Percentiles rank a stretch among this genome's conserved stretches.
Conservation (phyloP, 257 asterid species). For the Plantago elongata region DNA sequence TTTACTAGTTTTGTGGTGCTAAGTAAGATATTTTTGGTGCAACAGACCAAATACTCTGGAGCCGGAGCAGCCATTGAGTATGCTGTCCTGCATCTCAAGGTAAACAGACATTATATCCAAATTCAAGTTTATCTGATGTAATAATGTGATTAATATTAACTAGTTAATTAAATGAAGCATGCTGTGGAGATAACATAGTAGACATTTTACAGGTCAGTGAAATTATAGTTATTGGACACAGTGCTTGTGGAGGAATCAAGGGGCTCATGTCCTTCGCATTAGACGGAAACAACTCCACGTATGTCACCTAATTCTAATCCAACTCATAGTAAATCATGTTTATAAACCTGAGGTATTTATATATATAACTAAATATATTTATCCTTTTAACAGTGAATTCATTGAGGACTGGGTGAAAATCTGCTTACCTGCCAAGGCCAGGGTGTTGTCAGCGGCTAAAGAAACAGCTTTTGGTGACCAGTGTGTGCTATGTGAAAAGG, state of each 20-base stretch:
- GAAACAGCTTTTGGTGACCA: slow-evolving; percentile 38
- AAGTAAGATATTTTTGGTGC: slow-evolving; percentile 7
- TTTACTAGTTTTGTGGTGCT: neutral
- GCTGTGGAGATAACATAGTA: neutral
- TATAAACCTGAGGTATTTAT: neutral
- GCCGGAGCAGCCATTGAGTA: slow-evolving; percentile 83
- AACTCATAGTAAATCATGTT: neutral
- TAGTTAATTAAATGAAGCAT: neutral
- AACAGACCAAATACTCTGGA: slow-evolving; percentile 65
- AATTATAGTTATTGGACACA: slow-evolving; percentile 91
- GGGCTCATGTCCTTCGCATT: slow-evolving; percentile 84
- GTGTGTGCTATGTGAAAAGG: slow-evolving; percentile 73
- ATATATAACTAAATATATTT: neutral
- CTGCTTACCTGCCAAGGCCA: slow-evolving; percentile 69
- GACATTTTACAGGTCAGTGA: slow-evolving; percentile 46
- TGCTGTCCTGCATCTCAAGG: slow-evolving; percentile 87
- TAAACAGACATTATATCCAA: slow-evolving; percentile 6
- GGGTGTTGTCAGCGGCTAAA: slow-evolving; percentile 42
- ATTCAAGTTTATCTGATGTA: neutral
- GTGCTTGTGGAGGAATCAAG: slow-evolving; percentile 94
- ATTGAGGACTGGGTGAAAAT: slow-evolving; percentile 95
- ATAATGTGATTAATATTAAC: neutral
- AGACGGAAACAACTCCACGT: slow-evolving; percentile 73
- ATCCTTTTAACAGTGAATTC: slow-evolving; percentile 52
- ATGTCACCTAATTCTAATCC: slow-evolving; percentile 11